Percentiles rank a stretch among this genome's conserved stretches.
phyloP scores from a whole-genome alignment of 768 basidiomycete species.

The Suillus luteus region DNA sequence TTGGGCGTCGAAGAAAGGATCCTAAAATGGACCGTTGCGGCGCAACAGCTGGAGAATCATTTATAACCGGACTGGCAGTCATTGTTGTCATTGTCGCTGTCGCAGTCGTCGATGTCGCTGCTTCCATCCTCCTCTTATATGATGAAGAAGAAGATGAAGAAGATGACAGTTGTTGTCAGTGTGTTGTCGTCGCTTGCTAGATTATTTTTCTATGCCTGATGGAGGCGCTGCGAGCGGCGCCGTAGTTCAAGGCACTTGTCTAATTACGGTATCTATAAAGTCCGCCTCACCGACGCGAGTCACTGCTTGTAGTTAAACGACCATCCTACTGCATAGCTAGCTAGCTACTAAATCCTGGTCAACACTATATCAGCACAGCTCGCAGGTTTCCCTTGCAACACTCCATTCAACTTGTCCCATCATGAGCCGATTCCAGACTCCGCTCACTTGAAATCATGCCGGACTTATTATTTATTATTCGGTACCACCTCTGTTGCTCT shows the following conservation, averaged over 20 bases:
- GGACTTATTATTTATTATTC: no score
- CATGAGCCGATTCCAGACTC: no score
- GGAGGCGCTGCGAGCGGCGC: conserved; percentile 6
- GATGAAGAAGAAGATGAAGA: background rate
- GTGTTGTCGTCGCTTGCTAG: background rate
- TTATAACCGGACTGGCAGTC: conserved; percentile 9
- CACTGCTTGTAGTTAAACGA: no score
- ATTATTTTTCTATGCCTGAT: conserved; percentile 5
- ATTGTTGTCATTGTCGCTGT: background rate
- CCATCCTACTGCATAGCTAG: no score
- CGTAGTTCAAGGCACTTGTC: conserved; percentile 4
- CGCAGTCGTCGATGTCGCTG: background rate
- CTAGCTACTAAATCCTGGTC: no score
- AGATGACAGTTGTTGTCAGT: background rate
- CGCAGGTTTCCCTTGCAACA: no score
- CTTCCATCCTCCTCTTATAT: background rate
- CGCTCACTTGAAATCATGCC: no score
- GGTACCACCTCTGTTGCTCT: no score
- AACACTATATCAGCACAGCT: no score
- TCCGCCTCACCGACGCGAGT: background rate
- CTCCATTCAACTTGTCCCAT: no score
- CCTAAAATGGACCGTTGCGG: conserved; percentile 57
- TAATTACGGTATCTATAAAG: background rate
- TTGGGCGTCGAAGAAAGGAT: conserved; percentile 69
- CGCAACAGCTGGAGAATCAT: conserved; percentile 34